phyloP scores from a whole-genome alignment of 2,329 filamentous ascomycete species.

The Penicillium sp. region DNA sequence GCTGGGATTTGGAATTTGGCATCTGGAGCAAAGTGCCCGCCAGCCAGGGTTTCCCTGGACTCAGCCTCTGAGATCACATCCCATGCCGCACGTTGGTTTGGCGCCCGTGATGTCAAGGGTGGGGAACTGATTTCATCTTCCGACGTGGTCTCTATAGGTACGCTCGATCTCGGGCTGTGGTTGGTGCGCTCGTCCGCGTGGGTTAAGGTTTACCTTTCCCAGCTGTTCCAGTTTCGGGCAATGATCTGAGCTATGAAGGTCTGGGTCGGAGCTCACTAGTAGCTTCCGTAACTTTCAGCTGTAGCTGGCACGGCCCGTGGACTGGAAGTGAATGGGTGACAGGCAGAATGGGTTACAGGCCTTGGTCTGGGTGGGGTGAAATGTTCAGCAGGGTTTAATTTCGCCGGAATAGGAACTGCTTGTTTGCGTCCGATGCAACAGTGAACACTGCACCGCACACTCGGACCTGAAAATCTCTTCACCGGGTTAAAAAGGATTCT shows the following conservation, averaged over 20 bases:
- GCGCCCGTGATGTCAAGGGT: no score
- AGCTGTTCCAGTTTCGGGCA: background rate
- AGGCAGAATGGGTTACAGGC: background rate
- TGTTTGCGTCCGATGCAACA: slow-evolving; percentile 11
- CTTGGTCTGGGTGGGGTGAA: background rate
- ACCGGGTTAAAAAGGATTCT: background rate
- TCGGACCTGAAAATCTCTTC: background rate
- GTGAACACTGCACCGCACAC: background rate
- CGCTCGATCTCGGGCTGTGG: background rate
- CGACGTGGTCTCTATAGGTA: background rate
- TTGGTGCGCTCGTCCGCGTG: background rate
- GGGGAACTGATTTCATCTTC: no score
- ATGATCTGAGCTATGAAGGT: background rate
- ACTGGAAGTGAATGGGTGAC: background rate
- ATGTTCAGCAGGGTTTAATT: no score
- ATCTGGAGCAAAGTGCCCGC: no score
- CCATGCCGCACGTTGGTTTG: no score
- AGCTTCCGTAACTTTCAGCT: background rate
- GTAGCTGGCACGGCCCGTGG: background rate
- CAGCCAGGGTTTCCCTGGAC: no score
- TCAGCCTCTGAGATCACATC: no score
- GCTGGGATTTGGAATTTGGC: no score
- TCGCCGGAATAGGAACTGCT: slow-evolving; percentile 6
- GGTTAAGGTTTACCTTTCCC: background rate
- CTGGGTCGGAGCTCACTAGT: background rate